Base-by-base conservation (phyloP, 257 asterid species). In the Fraxinus pennsylvanica region DNA sequence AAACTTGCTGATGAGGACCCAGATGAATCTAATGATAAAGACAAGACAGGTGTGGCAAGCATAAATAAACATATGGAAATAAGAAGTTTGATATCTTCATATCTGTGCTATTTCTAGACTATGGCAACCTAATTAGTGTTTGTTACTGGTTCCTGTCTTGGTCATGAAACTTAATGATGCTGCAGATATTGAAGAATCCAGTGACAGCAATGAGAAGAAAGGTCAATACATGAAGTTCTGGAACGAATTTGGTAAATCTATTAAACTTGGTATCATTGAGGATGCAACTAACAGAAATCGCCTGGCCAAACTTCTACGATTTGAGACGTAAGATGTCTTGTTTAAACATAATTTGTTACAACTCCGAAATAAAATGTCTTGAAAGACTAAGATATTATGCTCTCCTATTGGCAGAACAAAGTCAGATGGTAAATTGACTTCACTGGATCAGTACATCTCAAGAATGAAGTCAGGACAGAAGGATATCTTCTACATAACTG, bases 1-100 rank as follows among this genome's bases (percentile, higher is more conserved):
- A 96, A 89, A 81, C 86, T 96, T 80, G 97, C 97, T 54, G 99
- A 93, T 1, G 99, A 96, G 88, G 98, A 96, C 75, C 98, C 99
- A 1, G 97, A 93, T 81, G 99, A 96, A 78, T 86, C 90, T 76
- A 78, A 81, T 80, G 91, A 88, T 78, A 82, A 86, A 73, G 94
- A 91, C 38, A 88, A 90, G 90, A 89, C 83, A 88, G 98, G 97
- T 90, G 78, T 36, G 79, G 5, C 65, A 59, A 36, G 12, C 15
- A 9, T 29, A 43, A 69, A n/a, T 68, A 35, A 36, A 29, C 72
- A 54, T 74, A 47, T 47, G 59, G 14, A 41, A 9, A 41, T 7
- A 3, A 41, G 47, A 41, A 41, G 14, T 41, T 41, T 47, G 59
- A 47, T 41, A 14, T 47, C 21, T 12, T 15, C 3, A 10, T 47